Evolutionary conservation across 768 basidiomycete genomes (phyloP), one percentile per base, ranked within the genome.

Genomic region (Lactarius tabidus): DNA sequence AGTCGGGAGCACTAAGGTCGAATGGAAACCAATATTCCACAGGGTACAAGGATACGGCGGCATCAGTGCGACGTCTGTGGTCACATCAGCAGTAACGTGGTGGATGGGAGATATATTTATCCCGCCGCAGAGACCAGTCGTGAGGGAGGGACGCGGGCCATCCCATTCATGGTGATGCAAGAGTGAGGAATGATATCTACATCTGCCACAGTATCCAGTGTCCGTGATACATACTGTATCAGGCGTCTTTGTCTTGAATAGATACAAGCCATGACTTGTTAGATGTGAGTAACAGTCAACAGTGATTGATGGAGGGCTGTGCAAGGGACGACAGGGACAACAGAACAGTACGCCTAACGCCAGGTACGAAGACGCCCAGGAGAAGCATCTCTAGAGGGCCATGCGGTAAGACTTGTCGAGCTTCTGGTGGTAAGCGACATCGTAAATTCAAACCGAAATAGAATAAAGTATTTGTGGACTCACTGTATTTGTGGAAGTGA

Each of bases 301-400:
- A 38, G 23, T 59, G 57, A 59, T 52, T 64, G 63, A 59, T 64
- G 57, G 28, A 7, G n/a, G 57, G 63, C 63, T 52, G 51, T 64
- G 63, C 56, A 17, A 33, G 26, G 18, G 12, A 39, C 57, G 23
- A 41, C 48, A 23, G 26, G 48, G 26, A n/a, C n/a, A 23, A 15
- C 26, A 2, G 14, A 17, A 28, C 41, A 12, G 5, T 2, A 2
- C 39, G 33, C 33, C 33, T n/a, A n/a, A n/a, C n/a, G n/a, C n/a
- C n/a, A 2, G 7, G 18, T 18, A 6, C 23, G 39, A 23, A 48
- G 23, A 23, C 45, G 14, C 15, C 28, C 51, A 60, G 6, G 26
- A 39, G 48, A 52, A 3, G 12, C 23, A 23, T 5, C 23, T 23
- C 33, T 3, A 51, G 48, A 28, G 23, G 48, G 14, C 48, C 14